Base-by-base conservation (phyloP, 2,329 filamentous ascomycete species). In the Colletotrichum cuscutae region DNA sequence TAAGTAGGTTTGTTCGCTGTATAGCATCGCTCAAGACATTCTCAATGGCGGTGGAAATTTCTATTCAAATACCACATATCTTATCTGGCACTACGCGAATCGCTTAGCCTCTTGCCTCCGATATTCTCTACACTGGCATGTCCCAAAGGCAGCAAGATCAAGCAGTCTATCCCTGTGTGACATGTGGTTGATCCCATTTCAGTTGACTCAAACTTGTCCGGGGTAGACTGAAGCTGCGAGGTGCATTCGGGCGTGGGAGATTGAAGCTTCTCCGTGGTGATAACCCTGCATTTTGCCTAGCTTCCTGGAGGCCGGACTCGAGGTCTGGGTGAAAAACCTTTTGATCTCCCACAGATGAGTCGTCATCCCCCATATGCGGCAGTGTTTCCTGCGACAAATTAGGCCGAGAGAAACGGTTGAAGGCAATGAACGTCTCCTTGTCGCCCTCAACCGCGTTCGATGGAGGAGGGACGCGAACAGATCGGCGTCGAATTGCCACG, bases 331-430 rank as follows among this genome's bases (percentile, higher is more conserved):
- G 60, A 2, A 59, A 46, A 4, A 52, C 53, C 32, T 72, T 72
- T 26, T 69, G 65, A 46, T 72, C 70, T 6, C 42, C 15, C 1
- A 62, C 19, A 1, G 68, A 52, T 4, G 63, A 69, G 32, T 69
- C 65, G 26, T 69, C 59, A 7, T 68, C 70, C 1, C 30, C 53
- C 15, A 37, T 7, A 12, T 64, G 59, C 4, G 37, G 22, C 1
- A 72, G 59, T 9, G 65, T 69, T 32, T 69, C 65, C 2, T 22
- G 53, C 1, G 59, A 72, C 9, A 72, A 42, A 15, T 72, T 72
- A 0, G 84, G 83, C 8, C 84, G 78, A 15, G 82, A 86, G 79
- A 88, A 88, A 59, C 86, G 84, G 76, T 88, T 87, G 76, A 86
- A 86, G 1, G 84, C 84, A 46, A 86, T 82, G 63, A 87, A 86